Conservation (phyloP, 768 basidiomycete genomes). For the Imleria badia region DNA sequence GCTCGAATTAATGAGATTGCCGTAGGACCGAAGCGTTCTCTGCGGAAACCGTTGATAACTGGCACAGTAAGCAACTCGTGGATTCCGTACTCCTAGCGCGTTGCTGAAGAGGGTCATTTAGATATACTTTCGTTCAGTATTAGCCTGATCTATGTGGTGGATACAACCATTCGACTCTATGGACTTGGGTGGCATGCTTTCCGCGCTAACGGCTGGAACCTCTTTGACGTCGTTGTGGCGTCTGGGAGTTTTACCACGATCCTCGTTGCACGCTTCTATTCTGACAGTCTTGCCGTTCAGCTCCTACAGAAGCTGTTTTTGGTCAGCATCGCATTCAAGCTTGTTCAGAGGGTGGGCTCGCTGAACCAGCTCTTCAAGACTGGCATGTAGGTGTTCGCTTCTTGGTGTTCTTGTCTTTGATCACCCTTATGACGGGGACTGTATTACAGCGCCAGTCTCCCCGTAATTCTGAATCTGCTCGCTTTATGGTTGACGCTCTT, state of each 20-base stretch:
- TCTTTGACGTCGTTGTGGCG: constrained; percentile 83
- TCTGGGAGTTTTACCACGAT: constrained; percentile 83
- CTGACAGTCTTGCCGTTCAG: constrained; percentile 49
- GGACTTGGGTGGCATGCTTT: constrained; percentile 87
- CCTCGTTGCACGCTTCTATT: constrained; percentile 59
- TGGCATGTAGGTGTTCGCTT: constrained; percentile 66
- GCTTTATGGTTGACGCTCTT: constrained; percentile 89
- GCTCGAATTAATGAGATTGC: neutral
- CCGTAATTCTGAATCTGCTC: constrained; percentile 80
- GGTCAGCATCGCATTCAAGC: constrained; percentile 89
- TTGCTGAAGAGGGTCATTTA: constrained; percentile 28
- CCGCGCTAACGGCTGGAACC: constrained; percentile 87
- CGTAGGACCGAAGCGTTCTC: constrained; percentile 80
- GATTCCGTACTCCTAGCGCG: neutral
- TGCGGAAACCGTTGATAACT: constrained; percentile 46
- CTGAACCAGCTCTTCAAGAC: constrained; percentile 98
- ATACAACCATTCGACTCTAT: constrained; percentile 72
- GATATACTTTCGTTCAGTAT: constrained; percentile 77
- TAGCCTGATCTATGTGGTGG: constrained; percentile 69
- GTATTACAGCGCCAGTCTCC: constrained; percentile 69
- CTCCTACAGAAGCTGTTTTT: constrained; percentile 90
- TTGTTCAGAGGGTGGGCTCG: constrained; percentile 83
- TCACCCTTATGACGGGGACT: neutral
- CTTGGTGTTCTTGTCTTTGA: neutral
- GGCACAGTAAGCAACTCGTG: constrained; percentile 53